A percentile compares a stretch with the other conserved stretches of the same genome.
Evolutionary conservation across 176 grass and related monocot species (phyloP).

Genomic region (Aegilops umbellulata): DNA sequence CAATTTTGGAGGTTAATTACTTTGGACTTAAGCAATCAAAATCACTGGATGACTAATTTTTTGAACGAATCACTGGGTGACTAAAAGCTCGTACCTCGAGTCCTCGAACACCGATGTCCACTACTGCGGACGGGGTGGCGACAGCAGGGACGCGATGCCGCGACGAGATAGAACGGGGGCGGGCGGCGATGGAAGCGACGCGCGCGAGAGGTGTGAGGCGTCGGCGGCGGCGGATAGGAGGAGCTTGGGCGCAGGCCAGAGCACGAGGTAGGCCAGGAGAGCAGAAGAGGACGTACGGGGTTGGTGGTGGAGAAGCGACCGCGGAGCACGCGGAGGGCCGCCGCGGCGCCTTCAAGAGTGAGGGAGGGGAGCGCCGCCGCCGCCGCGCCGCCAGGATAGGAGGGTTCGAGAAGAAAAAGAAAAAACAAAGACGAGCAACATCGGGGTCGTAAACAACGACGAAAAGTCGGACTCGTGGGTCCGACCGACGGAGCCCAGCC

Average conservation of each 20-base stretch:
- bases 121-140: background rate
- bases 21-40: background rate
- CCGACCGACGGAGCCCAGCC: background rate
- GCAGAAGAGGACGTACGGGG: background rate
- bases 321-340: background rate
- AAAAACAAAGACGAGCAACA: background rate
- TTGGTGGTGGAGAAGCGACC: background rate
- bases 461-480: background rate
- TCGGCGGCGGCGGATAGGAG: background rate
- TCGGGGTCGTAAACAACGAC: background rate
- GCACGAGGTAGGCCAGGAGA: background rate
- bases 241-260: background rate
- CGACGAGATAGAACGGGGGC: no score
- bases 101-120: background rate
- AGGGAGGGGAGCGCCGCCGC: background rate
- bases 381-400: background rate
- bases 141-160: no score
- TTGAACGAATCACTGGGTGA: background rate
- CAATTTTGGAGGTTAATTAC: background rate
- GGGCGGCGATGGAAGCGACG: background rate
- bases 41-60: background rate
- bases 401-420: background rate
- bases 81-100: background rate
- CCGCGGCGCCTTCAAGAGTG: background rate
- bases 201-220: background rate